Evolutionary conservation across 345 rosid genomes (phyloP).

Genomic region (Eucalyptus erythrocorys): DNA sequence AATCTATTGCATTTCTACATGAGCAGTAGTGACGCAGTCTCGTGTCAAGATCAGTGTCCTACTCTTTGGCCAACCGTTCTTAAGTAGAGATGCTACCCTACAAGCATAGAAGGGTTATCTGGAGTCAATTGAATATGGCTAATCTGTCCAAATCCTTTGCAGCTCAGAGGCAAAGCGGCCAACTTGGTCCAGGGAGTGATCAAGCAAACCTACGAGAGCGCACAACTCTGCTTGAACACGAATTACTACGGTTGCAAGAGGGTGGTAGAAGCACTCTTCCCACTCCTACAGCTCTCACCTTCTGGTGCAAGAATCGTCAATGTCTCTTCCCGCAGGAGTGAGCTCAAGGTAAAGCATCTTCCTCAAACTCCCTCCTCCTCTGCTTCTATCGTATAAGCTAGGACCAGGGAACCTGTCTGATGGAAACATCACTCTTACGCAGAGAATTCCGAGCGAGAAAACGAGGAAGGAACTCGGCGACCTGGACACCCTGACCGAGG

Average conservation of each 20-base stretch:
- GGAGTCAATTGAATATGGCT: neutral
- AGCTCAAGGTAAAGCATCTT: conserved; percentile 18
- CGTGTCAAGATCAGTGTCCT: too few relatives aligned
- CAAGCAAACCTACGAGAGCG: conserved; percentile 19
- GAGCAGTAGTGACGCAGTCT: too few relatives aligned
- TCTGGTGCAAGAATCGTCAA: conserved; percentile 42
- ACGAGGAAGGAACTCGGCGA: conserved; percentile 23
- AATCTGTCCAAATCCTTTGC: neutral
- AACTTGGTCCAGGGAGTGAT: conserved; percentile 15
- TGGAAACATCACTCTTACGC: neutral
- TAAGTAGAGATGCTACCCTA: neutral
- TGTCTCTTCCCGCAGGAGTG: conserved; percentile 34
- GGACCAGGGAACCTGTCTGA: neutral
- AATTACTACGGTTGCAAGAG: conserved; percentile 30
- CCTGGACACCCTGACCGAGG: conserved; percentile 18
- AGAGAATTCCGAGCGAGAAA: conserved; percentile 27
- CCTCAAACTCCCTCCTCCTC: neutral
- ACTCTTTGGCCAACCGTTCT: neutral
- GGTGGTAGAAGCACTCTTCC: conserved; percentile 28
- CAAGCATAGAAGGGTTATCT: neutral
- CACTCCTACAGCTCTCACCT: conserved; percentile 28
- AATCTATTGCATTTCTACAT: neutral
- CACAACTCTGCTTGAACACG: conserved; percentile 36
- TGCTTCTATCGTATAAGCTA: neutral
- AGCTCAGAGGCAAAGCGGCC: conserved; percentile 27